Base-by-base conservation (phyloP, 768 basidiomycete genomes). In the Auricularia sp. region DNA sequence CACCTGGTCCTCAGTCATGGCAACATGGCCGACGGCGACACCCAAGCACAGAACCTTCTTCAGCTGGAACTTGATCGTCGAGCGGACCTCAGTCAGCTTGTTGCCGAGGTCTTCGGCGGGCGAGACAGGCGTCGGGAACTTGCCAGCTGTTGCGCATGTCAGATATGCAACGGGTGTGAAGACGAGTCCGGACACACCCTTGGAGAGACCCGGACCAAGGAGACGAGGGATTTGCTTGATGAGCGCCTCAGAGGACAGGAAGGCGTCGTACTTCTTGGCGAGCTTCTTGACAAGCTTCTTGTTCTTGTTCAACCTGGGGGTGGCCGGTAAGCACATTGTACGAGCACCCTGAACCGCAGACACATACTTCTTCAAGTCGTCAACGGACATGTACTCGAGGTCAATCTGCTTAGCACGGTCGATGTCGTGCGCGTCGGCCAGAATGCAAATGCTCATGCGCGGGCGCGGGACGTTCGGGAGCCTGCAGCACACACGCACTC, bases 191-290 rank as follows among this genome's bases (percentile, higher is more conserved):
- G 64, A 77, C 80, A 59, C 67, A 92, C 93, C 94, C 83, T 98
- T 99, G 74, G 96, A 98, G 67, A 99, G 90, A 91, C 97, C 97
- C 72, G 97, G 97, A 67, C 97, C 97, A 67, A 99, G 87, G 63
- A 98, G 87, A 95, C 97, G 96, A 70, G 97, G 97, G 67, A 99
- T 98, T 81, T 98, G 96, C 84, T 97, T 98, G 85, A 99, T 98
- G 70, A 99, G 84, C 67, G 92, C 80, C 78, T 99, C 97, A 65
- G 97, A 98, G 42, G 96, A 86, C 70, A 99, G 81, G 89, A 99
- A 99, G 66, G 96, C 94, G 72, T 99, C 95, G 81, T 98, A 95
- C 77, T 98, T 98, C 84, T 98, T 98, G 70, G 96, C 96, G 71
- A 98, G 91, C 82, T 97, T 97, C 85, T 98, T 99, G 75, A 98